Base-by-base conservation (phyloP, 208 protist genomes). In the Wallacemonas rigidus region DNA sequence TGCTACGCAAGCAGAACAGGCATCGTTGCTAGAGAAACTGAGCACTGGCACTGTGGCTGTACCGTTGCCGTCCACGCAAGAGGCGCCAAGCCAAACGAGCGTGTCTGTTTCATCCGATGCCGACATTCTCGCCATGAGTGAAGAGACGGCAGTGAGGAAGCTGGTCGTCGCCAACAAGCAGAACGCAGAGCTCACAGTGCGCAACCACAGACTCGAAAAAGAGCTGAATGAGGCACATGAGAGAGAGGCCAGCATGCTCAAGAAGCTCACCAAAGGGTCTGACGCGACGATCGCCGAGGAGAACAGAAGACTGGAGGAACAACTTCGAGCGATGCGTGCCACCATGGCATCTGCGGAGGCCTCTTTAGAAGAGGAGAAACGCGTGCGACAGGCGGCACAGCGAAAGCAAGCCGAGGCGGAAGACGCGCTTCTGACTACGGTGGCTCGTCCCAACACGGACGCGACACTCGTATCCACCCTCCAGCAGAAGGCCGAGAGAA, bases 401-500 rank as follows among this genome's bases (percentile, higher is more conserved):
- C 48, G 48, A 53, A 53, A 53, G 48, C 48, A 60, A 15, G 9
- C 40, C 71, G 47, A 67, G 71, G 39, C 67, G 60, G 2, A 77
- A 76, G 39, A 54, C 71, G 15, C 48, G 9, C 48, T 53, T 15
- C 11, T 15, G 11, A 53, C 48, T n/a, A 53, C 48, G 48, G 48
- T 15, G 15, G 48, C 15, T 9, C 48, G 48, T n/a, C 11, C 11
- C 48, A 53, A 53, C 4, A 55, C 70, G 0, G 54, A 81, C 17
- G 60, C 75, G 1, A 51, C 73, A 40, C 53, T 85, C 2, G 62
- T 75, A 7, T 72, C 63, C 6, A 14, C 73, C 1, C 62, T 85
- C 11, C 71, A 74, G 4, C 44, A 64, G 5, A 85, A 85, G 62
- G 71, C 47, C 7, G 71, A 79, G 43, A 71, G 69, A 17, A 73